These are phyloP conservation scores for Komagataella pseudopastoris DNA, from an alignment of 805 yeast species.

Conservation along the genomic window DNA sequence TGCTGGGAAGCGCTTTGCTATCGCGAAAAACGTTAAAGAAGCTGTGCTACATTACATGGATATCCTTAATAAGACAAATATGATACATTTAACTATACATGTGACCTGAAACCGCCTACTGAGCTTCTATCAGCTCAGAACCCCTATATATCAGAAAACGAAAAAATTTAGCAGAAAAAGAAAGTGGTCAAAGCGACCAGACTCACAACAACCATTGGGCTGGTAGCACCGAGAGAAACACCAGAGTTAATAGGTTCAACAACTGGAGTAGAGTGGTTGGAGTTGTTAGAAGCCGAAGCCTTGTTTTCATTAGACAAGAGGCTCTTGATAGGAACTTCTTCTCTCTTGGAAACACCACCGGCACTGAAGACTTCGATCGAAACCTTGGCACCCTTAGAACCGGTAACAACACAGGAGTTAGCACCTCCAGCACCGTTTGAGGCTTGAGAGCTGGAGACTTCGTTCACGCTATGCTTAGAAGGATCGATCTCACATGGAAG, in stretches of 20 bases:
- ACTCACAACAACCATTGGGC: background rate
- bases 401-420: constrained; percentile 77
- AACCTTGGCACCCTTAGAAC: constrained; percentile 47
- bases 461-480: constrained; percentile 41
- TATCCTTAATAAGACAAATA: background rate
- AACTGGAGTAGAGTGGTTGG: background rate
- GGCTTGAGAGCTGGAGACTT: constrained; percentile 35
- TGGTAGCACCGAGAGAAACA: background rate
- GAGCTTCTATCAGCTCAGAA: background rate
- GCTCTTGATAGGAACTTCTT: background rate
- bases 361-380: constrained; percentile 54
- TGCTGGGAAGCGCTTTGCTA: background rate
- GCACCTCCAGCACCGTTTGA: constrained; percentile 33
- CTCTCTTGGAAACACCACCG: background rate
- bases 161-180: background rate
- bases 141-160: background rate
- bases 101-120: background rate
- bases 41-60: too few relatives aligned
- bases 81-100: background rate
- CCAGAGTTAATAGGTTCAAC: background rate
- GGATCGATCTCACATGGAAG: constrained; percentile 78
- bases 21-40: background rate
- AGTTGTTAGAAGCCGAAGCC: background rate
- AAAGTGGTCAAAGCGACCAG: background rate
- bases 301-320: background rate